Conservation (phyloP, 2,329 filamentous ascomycete species). For the Talaromyces sp. region DNA sequence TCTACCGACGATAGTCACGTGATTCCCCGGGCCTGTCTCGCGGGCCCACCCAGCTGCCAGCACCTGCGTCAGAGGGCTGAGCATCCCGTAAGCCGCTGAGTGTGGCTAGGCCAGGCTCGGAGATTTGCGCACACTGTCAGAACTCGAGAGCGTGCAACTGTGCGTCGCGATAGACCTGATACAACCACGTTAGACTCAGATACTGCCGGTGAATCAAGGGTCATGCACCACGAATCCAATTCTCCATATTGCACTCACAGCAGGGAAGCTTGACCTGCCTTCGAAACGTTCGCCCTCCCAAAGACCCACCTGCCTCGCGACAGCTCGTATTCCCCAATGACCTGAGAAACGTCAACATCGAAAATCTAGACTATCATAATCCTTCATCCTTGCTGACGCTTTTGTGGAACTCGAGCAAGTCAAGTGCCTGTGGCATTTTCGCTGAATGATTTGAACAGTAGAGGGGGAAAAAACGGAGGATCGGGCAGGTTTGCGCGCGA, state of each 20-base stretch:
- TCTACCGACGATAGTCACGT: background rate
- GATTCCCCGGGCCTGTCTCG: background rate
- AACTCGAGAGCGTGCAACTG: background rate
- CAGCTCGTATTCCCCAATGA: background rate
- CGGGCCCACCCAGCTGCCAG: background rate
- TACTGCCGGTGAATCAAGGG: background rate
- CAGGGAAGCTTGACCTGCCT: background rate
- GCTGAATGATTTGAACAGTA: slow-evolving; percentile 2
- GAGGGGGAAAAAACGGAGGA: background rate
- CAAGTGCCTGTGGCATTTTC: background rate
- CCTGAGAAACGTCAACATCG: background rate
- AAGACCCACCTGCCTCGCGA: slow-evolving; percentile 9
- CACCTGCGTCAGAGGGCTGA: slow-evolving; percentile 5
- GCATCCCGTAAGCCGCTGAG: background rate
- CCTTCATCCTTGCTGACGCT: background rate
- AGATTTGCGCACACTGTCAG: background rate
- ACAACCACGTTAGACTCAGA: background rate
- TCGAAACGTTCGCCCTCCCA: background rate
- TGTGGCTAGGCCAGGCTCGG: background rate
- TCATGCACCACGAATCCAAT: background rate
- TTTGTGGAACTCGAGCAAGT: background rate
- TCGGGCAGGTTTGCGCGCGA: slow-evolving; percentile 11
- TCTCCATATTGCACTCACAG: background rate
- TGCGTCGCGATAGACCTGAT: background rate
- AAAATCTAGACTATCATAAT: background rate